Evolutionary conservation across 202 grass and related monocot genomes (phyloP).

Genomic region (Thinopyrum obtusiflorum): DNA sequence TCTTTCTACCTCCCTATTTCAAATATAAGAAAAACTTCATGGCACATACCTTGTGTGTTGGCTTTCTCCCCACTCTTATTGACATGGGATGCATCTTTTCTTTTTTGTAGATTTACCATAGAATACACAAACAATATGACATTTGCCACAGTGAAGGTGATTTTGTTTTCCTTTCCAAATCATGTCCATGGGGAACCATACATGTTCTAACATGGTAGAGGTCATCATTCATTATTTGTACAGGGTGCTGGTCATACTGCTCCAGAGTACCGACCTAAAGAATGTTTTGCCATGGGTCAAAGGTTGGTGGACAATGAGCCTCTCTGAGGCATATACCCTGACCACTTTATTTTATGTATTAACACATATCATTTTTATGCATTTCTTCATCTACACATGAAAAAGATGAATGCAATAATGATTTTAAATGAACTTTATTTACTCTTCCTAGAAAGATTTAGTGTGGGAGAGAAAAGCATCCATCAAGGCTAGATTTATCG

Average conservation of each 20-base stretch:
- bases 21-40: background rate
- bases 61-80: background rate
- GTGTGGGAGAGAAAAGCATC: background rate
- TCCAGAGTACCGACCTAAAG: constrained; percentile 35
- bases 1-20: background rate
- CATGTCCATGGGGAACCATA: background rate
- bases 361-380: background rate
- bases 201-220: background rate
- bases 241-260: constrained; percentile 40
- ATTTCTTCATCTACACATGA: background rate
- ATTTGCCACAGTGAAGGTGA: constrained; percentile 58
- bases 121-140: constrained; percentile 48
- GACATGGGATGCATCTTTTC: background rate
- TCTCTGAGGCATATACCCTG: background rate
- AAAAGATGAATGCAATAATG: background rate
- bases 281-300: constrained; percentile 30
- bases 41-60: background rate
- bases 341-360: background rate
- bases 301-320: constrained; percentile 30
- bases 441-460: background rate
- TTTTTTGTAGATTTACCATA: constrained; percentile 36
- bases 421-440: background rate
- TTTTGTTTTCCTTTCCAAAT: background rate
- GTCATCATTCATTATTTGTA: background rate
- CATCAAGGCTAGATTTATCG: background rate